Conservation (phyloP, 2,329 filamentous ascomycete species). For the Chalaropsis ovoidea region DNA sequence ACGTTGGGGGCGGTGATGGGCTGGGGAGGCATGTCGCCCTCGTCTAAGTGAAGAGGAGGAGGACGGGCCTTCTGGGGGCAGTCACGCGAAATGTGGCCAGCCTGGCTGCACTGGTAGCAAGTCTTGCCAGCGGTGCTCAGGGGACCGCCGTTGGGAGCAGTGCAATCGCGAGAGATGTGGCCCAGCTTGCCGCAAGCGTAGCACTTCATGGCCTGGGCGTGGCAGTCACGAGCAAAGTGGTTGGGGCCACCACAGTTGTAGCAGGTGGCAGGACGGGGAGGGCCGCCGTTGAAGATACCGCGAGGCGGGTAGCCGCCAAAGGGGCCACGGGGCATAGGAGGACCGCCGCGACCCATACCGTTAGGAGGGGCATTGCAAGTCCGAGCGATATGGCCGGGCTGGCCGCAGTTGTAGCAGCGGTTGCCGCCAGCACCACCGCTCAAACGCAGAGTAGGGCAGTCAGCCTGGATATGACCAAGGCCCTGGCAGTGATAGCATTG, state of each 20-base stretch:
- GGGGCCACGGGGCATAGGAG: slow-evolving; percentile 56
- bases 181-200: slow-evolving; percentile 93
- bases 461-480: slow-evolving; percentile 93
- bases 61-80: slow-evolving; percentile 62
- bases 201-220: slow-evolving; percentile 97
- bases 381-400: slow-evolving; percentile 84
- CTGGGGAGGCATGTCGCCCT: not conserved
- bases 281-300: slow-evolving; percentile 62
- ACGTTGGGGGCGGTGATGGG: slow-evolving; percentile 14
- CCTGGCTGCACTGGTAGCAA: slow-evolving; percentile 94
- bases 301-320: slow-evolving; percentile 51
- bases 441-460: slow-evolving; percentile 91
- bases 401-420: slow-evolving; percentile 93
- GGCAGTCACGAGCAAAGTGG: slow-evolving; percentile 96
- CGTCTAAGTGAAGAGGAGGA: slow-evolving; percentile 17
- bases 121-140: slow-evolving; percentile 95
- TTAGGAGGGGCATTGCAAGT: slow-evolving; percentile 66
- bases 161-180: slow-evolving; percentile 90
- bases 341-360: slow-evolving; percentile 55
- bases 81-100: slow-evolving; percentile 91
- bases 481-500: slow-evolving; percentile 99
- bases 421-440: slow-evolving; percentile 72
- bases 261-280: slow-evolving; percentile 51
- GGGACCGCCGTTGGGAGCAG: slow-evolving; percentile 88
- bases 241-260: slow-evolving; percentile 79